Evolutionary conservation across 1,284 basidiomycete genomes (phyloP).

Genomic region (Puccinia novopanici): DNA sequence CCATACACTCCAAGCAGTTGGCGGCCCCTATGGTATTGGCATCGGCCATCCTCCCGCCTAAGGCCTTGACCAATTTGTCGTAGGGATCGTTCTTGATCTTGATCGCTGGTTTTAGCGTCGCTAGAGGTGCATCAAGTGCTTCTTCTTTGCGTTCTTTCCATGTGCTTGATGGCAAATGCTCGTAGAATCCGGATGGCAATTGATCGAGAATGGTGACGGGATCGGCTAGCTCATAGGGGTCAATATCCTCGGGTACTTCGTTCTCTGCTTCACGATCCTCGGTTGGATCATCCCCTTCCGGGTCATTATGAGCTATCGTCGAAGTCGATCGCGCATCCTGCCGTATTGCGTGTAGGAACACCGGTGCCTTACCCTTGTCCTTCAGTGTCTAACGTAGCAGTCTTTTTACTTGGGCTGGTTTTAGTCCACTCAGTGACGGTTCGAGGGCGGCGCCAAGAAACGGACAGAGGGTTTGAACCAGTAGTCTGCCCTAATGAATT

Average conservation of each 20-base stretch:
- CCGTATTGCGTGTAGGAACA: conserved; percentile 77
- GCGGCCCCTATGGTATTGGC: conserved; percentile 89
- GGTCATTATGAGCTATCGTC: too few species aligned
- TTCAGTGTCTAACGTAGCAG: conserved; percentile 76
- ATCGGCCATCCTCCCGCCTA: conserved; percentile 83
- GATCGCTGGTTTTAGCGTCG: conserved; percentile 75
- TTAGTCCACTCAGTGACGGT: conserved; percentile 84
- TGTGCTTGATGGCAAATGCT: too few species aligned
- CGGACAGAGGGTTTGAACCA: conserved; percentile 78
- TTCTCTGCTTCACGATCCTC: conserved; percentile 77
- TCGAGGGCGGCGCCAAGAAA: conserved; percentile 86
- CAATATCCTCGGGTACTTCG: too few species aligned
- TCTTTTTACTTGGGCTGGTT: conserved; percentile 97
- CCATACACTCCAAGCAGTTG: conserved; percentile 79
- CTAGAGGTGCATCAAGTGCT: conserved; percentile 78
- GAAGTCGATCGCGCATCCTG: too few species aligned
- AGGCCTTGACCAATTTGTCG: conserved; percentile 71
- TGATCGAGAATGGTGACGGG: too few species aligned
- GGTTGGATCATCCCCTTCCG: too few species aligned
- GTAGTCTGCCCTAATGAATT: conserved; percentile 66
- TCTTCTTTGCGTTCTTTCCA: conserved; percentile 93
- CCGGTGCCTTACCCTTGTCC: conserved; percentile 78
- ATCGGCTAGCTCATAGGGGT: too few species aligned
- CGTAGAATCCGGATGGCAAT: too few species aligned
- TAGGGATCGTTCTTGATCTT: conserved; percentile 72